Base-by-base conservation (phyloP, 1,139 yeast species). In the Taiozyma sp. region DNA sequence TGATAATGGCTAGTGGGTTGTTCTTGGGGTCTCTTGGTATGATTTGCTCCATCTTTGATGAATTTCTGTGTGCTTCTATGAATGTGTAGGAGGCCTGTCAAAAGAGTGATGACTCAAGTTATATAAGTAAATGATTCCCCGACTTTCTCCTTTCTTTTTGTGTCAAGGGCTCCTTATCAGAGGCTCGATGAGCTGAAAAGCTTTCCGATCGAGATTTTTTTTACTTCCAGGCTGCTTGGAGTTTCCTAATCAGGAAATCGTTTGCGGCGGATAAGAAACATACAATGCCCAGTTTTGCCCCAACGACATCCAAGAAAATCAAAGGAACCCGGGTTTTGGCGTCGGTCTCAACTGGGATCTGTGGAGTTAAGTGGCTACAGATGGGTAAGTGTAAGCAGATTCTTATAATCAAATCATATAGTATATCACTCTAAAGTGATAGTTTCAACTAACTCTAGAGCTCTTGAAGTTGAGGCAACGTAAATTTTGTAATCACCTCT, bases 1-100 rank as follows among this genome's bases (percentile, higher is more conserved):
- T 70, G 28, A 85, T 72, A 34, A 85, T 79, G 41, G 70, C 65
- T 16, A 82, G 64, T 8, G 90, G 90, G 57, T 79, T 80, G 63
- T 82, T 76, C 19, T 70, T 64, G n/a, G 79, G 78, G 55, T 73
- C 64, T 59, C 84, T 68, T 30, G 54, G 52, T 30, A 57, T 53
- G 9, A 48, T 44, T 13, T 47, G 48, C 24, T 49, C 51, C 47
- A 38, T 38, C 12, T 38, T 38, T 38, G 14, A 38, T 7, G 19
- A 9, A n/a, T 14, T 32, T 32, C 19, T n/a, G 19, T 8, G 19
- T 32, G 14, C n/a, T 7, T 32, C 36, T 32, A 32, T 6, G 19
- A 9, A 9, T 32, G 4, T 32, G 14, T 32, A 14, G 9, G 19
- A 32, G n/a, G 7, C 19, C 36, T 32, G 36, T 38, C 24, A 38